These are phyloP conservation scores for Firmiana major DNA, from an alignment of 345 rosid genomes.

Conservation along the genomic window DNA sequence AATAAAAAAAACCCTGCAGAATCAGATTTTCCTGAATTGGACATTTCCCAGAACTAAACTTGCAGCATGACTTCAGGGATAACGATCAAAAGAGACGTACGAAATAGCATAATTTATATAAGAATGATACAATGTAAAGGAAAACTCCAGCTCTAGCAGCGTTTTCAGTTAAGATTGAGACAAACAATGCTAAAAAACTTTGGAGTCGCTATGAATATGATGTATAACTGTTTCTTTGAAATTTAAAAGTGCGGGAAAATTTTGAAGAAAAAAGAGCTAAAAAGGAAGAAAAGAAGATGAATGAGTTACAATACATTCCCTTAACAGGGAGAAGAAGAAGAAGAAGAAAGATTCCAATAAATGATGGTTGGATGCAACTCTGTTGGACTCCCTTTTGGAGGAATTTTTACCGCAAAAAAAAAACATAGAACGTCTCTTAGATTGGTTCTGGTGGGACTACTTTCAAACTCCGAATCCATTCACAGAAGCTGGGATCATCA, in stretches of 20 bases:
- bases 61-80: not conserved
- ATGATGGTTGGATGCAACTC: not conserved
- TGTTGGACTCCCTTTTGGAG: not conserved
- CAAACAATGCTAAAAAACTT: not conserved
- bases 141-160: not conserved
- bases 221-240: not conserved
- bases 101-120: not conserved
- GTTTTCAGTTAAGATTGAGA: not conserved
- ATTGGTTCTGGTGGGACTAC: slow-evolving; percentile 74
- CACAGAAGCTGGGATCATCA: slow-evolving; percentile 89
- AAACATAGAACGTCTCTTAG: slow-evolving; percentile 14
- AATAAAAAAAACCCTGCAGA: not conserved
- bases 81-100: not conserved
- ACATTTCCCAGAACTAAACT: not conserved
- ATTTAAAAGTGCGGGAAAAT: not conserved
- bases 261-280: not conserved
- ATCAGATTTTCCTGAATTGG: not conserved
- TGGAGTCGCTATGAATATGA: not conserved
- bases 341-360: not conserved
- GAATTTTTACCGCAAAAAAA: not conserved
- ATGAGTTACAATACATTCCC: slow-evolving; percentile 9
- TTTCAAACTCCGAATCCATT: slow-evolving; percentile 85
- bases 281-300: slow-evolving; percentile 1
- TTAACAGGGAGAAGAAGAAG: not conserved
- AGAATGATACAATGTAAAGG: not conserved